Base-by-base conservation (phyloP, 2,329 filamentous ascomycete genomes). In the Ceratocystis harringtonii region DNA sequence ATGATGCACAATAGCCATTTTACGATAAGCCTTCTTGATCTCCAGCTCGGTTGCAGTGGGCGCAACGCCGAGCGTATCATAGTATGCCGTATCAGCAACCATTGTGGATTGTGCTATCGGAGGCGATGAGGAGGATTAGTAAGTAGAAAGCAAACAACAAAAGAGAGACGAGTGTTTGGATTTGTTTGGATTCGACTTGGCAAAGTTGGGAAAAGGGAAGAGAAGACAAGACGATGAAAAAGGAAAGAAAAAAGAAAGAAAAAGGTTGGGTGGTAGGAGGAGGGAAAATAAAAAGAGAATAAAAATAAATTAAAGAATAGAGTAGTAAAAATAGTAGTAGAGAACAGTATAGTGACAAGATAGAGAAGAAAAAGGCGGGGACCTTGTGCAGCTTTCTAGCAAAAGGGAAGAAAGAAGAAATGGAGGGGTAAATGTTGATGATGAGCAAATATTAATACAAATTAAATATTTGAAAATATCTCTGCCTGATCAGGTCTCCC, bases 11-110 rank as follows among this genome's bases (percentile, higher is more conserved):
- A 97, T 96, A 70, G 94, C 94, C 70, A 94, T 83, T 78, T 92
- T 96, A 74, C 92, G 85, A 77, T 96, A 96, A 32, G 92, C 92
- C 79, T 96, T 96, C 77, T 96, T 96, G 77, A 96, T 96, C 74
- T 96, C 91, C 62, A 96, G 83, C 75, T 92, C 89, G 48, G 89
- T 88, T 36, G 92, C 92, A 65, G 87, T 90, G 70, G 90, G 87
- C 77, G 86, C 80, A 72, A 96, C 91, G 73, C 88, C 89, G 48
- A 96, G 81, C 71, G 84, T 85, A 76, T 96, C 91, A 77, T 95
- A 95, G 77, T 95, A 95, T 71, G 84, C 79, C 67, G 90, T 95
- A 76, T 95, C 90, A 72, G 88, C 88, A 71, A 94, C 90, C 90
- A 95, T 95, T 73, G 72, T 58, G 32, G 50, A 22, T 41, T 17